Evolutionary conservation across 495 filamentous ascomycete genomes (phyloP).

Genomic region (Hypoxylon lenormandii): DNA sequence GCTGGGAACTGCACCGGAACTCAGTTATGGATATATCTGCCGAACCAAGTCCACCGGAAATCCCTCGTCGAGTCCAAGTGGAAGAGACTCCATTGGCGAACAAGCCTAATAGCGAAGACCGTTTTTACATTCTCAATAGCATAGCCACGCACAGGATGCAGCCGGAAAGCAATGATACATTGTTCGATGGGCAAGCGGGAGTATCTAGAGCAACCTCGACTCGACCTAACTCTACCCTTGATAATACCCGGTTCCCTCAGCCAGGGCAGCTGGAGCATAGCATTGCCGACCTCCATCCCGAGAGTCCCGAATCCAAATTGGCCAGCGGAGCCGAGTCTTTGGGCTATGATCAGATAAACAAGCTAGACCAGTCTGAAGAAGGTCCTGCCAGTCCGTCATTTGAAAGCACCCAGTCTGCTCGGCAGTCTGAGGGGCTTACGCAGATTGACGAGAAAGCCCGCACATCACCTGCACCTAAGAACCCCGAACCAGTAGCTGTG

Average conservation of each 20-base stretch:
- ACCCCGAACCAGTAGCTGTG: not conserved
- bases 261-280: constrained; percentile 7
- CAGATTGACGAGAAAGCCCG: constrained; percentile 9
- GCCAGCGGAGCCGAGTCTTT: not conserved
- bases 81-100: constrained; percentile 17
- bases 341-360: not conserved
- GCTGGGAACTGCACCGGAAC: constrained; percentile 19
- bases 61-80: constrained; percentile 22
- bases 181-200: constrained; percentile 14
- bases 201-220: constrained; percentile 4
- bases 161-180: not conserved
- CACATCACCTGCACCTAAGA: constrained; percentile 6
- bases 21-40: constrained; percentile 25
- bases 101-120: constrained; percentile 8
- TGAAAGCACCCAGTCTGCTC: constrained; percentile 2
- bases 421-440: constrained; percentile 5
- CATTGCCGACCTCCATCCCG: not conserved
- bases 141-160: not conserved
- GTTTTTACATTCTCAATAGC: constrained; percentile 1
- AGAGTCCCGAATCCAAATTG: constrained; percentile 9
- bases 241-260: not conserved
- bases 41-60: constrained; percentile 20
- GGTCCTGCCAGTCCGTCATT: not conserved
- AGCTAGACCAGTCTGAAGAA: constrained; percentile 12
- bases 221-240: not conserved